phyloP scores from a whole-genome alignment of 495 filamentous ascomycete genomes.

The Lophiostoma macrostomum region DNA sequence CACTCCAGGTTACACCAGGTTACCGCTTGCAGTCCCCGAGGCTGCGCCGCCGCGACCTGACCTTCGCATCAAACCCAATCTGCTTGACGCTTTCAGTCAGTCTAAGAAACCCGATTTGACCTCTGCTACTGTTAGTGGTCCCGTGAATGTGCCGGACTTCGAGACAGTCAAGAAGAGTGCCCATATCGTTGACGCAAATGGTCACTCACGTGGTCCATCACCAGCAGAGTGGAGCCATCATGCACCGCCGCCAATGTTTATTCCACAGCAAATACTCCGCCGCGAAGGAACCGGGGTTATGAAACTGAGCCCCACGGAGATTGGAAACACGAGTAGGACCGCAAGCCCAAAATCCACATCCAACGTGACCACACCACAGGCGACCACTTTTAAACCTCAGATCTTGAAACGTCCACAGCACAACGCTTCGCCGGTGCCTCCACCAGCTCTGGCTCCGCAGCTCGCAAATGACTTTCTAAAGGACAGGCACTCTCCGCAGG shows the following conservation, averaged over 20 bases:
- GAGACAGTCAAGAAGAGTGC: constrained; percentile 42
- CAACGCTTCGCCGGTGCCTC: not conserved
- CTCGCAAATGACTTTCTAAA: not conserved
- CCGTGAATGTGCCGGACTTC: constrained; percentile 51
- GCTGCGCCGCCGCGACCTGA: constrained; percentile 6
- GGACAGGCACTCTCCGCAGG: constrained; percentile 6
- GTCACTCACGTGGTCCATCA: constrained; percentile 19
- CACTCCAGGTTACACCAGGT: constrained; percentile 16
- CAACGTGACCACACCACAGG: constrained; percentile 34
- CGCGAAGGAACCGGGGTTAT: not conserved
- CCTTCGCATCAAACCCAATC: constrained; percentile 6
- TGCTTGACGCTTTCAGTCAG: constrained; percentile 4
- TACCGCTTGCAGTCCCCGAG: not conserved
- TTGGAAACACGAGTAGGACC: constrained; percentile 7
- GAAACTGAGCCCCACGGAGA: constrained; percentile 13
- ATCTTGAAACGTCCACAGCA: constrained; percentile 44
- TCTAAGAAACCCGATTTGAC: constrained; percentile 18
- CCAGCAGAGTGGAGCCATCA: constrained; percentile 3
- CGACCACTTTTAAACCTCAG: constrained; percentile 56
- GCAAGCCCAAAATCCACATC: constrained; percentile 12
- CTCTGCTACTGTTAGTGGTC: constrained; percentile 53
- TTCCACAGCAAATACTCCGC: constrained; percentile 19
- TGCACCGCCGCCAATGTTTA: constrained; percentile 12
- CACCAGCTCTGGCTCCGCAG: not conserved
- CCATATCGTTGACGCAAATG: constrained; percentile 13